These are phyloP conservation scores for Nakazawaea ambrosiae DNA, from an alignment of 805 yeast genomes.

Conservation along the genomic window DNA sequence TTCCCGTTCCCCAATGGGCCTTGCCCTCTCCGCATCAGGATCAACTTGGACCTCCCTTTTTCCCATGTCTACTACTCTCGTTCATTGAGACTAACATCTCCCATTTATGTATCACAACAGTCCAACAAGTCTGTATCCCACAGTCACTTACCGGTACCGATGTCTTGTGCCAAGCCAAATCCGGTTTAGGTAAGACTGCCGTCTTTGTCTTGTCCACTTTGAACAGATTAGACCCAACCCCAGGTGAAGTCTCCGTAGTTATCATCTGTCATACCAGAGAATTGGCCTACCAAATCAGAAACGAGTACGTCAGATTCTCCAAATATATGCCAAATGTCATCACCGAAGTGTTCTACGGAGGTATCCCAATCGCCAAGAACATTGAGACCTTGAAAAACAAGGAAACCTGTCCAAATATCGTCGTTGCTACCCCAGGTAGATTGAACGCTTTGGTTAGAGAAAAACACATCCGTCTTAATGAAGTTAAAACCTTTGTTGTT, in stretches of 20 bases:
- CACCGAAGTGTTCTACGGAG: constrained; percentile 97
- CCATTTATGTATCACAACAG: constrained; percentile 45
- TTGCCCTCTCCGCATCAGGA: too few species aligned
- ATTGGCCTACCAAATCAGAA: constrained; percentile 95
- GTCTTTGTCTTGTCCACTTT: constrained; percentile 93
- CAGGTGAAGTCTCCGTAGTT: constrained; percentile 91
- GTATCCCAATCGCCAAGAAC: constrained; percentile 80
- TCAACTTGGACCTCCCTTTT: too few species aligned
- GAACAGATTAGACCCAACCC: constrained; percentile 95
- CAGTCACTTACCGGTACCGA: constrained; percentile 97
- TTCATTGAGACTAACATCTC: too few species aligned
- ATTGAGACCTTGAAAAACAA: constrained; percentile 82
- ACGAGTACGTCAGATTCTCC: constrained; percentile 95
- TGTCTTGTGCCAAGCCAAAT: constrained; percentile 97
- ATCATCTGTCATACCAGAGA: constrained; percentile 98
- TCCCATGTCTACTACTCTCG: too few species aligned
- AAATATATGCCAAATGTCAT: constrained; percentile 97
- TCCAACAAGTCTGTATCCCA: constrained; percentile 97
- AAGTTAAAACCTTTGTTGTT: constrained; percentile 88
- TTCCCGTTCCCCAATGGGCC: too few species aligned
- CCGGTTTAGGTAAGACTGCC: constrained; percentile 99
- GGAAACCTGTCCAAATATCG: constrained; percentile 93
- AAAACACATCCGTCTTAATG: constrained; percentile 76
- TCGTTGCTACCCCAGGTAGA: constrained; percentile 98
- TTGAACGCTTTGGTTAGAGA: constrained; percentile 90